Evolutionary conservation across 345 rosid species (phyloP).

Genomic region (Salix udensis): DNA sequence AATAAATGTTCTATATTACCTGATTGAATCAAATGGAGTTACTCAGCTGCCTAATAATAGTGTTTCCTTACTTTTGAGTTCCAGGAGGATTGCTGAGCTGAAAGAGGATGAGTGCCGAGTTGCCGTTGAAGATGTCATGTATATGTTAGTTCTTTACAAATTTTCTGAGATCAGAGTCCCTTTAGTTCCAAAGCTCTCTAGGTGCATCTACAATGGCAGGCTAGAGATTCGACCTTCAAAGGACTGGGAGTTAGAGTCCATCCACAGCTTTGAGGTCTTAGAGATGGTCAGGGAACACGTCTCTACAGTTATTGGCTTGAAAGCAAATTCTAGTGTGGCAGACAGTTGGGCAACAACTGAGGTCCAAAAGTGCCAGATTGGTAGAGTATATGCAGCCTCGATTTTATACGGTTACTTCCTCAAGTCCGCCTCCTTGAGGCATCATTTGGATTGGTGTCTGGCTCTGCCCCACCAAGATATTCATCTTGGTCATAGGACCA

Average conservation of each 20-base stretch:
- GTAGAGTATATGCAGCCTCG: slow-evolving; percentile 58
- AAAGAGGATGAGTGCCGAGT: slow-evolving; percentile 60
- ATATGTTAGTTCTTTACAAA: slow-evolving; percentile 70
- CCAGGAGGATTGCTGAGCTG: slow-evolving; percentile 76
- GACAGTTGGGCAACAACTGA: slow-evolving; percentile 85
- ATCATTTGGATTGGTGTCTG: slow-evolving; percentile 54
- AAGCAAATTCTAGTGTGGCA: slow-evolving; percentile 65
- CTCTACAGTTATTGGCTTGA: slow-evolving; percentile 62
- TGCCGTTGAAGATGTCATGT: slow-evolving; percentile 87
- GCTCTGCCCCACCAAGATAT: slow-evolving; percentile 22
- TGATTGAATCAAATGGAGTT: slow-evolving; percentile 1
- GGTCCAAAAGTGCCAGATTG: slow-evolving; percentile 46
- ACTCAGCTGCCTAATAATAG: too few relatives aligned
- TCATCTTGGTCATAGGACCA: slow-evolving; percentile 20
- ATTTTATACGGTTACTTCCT: slow-evolving; percentile 80
- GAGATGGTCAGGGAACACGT: slow-evolving; percentile 78
- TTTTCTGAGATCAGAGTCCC: slow-evolving; percentile 83
- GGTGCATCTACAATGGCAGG: slow-evolving; percentile 73
- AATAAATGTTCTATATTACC: background rate
- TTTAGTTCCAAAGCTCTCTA: slow-evolving; percentile 79
- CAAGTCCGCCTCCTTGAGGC: slow-evolving; percentile 72
- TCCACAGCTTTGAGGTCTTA: slow-evolving; percentile 59
- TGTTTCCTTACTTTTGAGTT: slow-evolving; percentile 9
- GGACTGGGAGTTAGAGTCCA: slow-evolving; percentile 91
- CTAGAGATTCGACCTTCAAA: slow-evolving; percentile 86